These are phyloP conservation scores for Rosa rugosa DNA, from an alignment of 306 rosid genomes.

Conservation along the genomic window DNA sequence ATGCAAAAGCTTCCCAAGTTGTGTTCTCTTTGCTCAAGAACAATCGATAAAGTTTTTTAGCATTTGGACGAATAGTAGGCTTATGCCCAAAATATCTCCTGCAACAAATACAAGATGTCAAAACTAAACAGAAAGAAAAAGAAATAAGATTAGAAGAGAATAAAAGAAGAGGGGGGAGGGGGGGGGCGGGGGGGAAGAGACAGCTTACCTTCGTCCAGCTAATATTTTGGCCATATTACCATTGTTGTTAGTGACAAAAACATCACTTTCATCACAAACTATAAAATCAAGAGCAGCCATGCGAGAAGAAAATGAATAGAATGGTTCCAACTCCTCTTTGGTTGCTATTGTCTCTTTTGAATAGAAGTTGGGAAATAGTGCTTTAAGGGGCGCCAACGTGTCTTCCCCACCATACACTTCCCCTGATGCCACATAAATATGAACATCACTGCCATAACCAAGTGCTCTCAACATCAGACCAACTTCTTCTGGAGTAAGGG, in stretches of 20 bases:
- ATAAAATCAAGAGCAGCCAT: conserved; percentile 98
- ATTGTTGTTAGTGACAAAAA: conserved; percentile 96
- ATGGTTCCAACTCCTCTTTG: conserved; percentile 74
- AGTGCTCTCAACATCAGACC: conserved; percentile 97
- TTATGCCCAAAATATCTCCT: conserved; percentile 98
- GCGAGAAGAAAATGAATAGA: conserved; percentile 93
- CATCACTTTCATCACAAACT: conserved; percentile 95
- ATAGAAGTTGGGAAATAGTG: conserved; percentile 83
- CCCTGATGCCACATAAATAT: conserved; percentile 96
- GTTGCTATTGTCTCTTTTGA: conserved; percentile 87
- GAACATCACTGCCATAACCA: conserved; percentile 89
- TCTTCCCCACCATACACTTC: conserved; percentile 95
- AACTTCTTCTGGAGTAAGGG: conserved; percentile 98
- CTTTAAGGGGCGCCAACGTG: conserved; percentile 83
- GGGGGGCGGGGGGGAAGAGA: no score
- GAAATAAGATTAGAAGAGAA: conserved; percentile 10
- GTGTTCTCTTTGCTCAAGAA: conserved; percentile 63
- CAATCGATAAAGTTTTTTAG: conserved; percentile 78
- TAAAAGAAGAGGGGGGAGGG: conserved; percentile 4
- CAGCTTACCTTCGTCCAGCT: conserved; percentile 85
- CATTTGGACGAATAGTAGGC: conserved; percentile 98
- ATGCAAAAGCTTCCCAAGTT: conserved; percentile 92
- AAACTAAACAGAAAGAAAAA: conserved; percentile 17
- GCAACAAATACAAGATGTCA: conserved; percentile 30
- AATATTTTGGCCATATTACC: conserved; percentile 98